These are phyloP conservation scores for Amanita exitialis DNA, from an alignment of 768 basidiomycete genomes.

Conservation along the genomic window DNA sequence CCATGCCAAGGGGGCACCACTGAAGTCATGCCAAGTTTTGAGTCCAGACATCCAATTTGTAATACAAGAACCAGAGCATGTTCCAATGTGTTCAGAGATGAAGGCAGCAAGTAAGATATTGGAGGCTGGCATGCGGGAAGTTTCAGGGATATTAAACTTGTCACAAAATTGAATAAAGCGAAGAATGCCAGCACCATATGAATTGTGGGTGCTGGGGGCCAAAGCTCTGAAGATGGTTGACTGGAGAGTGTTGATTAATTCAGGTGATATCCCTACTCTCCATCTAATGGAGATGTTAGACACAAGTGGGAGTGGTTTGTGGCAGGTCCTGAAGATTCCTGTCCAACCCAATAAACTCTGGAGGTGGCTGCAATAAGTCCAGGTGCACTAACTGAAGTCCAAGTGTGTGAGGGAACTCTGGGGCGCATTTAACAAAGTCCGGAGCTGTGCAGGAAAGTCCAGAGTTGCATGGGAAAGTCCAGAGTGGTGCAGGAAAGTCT, in stretches of 20 bases:
- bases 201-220: slow-evolving; percentile 13
- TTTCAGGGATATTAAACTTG: slow-evolving; percentile 15
- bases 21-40: slow-evolving; percentile 24
- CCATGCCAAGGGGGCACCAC: slow-evolving; percentile 26
- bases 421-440: too few species aligned
- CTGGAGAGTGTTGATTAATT: slow-evolving; percentile 1
- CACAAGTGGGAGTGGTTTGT: too few species aligned
- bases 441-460: too few species aligned
- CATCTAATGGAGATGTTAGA: too few species aligned
- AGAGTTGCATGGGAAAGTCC: too few species aligned
- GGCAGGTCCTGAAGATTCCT: too few species aligned
- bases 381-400: too few species aligned
- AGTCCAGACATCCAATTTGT: slow-evolving; percentile 25
- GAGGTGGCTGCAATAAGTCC: too few species aligned
- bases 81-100: slow-evolving; percentile 10
- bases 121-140: slow-evolving; percentile 21
- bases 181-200: slow-evolving; percentile 25
- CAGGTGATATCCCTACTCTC: too few species aligned
- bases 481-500: too few species aligned
- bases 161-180: slow-evolving; percentile 29
- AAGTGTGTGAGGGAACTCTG: too few species aligned
- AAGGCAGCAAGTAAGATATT: slow-evolving; percentile 21
- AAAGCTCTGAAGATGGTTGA: slow-evolving; percentile 9
- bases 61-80: slow-evolving; percentile 14
- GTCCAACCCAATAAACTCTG: too few species aligned